phyloP scores from a whole-genome alignment of 2,329 filamentous ascomycete genomes.

The Trichoderma sp. region DNA sequence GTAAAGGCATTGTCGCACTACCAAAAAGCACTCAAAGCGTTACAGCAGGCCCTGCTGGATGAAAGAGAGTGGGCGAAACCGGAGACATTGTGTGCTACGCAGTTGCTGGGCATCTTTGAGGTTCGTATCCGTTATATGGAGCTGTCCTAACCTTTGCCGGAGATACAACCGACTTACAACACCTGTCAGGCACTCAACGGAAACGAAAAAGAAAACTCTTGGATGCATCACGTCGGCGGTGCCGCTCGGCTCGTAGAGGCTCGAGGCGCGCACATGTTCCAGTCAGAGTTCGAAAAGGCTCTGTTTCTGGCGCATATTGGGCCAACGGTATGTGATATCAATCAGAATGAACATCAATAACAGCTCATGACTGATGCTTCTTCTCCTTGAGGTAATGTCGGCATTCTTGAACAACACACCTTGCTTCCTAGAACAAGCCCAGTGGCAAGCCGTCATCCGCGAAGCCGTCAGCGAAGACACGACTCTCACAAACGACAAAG shows the following conservation, averaged over 20 bases:
- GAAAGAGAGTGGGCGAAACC: conserved; percentile 15
- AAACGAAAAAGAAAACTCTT: conserved; percentile 5
- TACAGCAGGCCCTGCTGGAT: conserved; percentile 15
- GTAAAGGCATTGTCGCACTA: conserved; percentile 15
- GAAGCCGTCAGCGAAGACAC: conserved; percentile 13
- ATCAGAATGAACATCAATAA: not conserved
- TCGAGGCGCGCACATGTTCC: conserved; percentile 21
- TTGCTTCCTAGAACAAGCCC: conserved; percentile 14
- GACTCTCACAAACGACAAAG: conserved; percentile 15
- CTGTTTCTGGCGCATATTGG: conserved; percentile 21
- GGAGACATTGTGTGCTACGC: conserved; percentile 13
- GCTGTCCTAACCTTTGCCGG: not conserved
- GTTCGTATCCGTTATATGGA: not conserved
- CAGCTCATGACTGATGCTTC: not conserved
- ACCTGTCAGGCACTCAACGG: not conserved
- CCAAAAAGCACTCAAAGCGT: conserved; percentile 16
- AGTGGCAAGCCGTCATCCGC: conserved; percentile 20
- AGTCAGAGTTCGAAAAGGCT: conserved; percentile 19
- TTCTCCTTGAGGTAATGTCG: conserved; percentile 3
- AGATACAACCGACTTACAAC: not conserved
- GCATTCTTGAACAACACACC: conserved; percentile 15
- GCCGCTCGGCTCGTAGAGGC: conserved; percentile 19
- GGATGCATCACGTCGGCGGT: conserved; percentile 17
- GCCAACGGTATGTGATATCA: conserved; percentile 3
- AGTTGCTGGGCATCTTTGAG: conserved; percentile 12